phyloP scores from a whole-genome alignment of 176 grass and related monocot species.

The Hordeum marinum region DNA sequence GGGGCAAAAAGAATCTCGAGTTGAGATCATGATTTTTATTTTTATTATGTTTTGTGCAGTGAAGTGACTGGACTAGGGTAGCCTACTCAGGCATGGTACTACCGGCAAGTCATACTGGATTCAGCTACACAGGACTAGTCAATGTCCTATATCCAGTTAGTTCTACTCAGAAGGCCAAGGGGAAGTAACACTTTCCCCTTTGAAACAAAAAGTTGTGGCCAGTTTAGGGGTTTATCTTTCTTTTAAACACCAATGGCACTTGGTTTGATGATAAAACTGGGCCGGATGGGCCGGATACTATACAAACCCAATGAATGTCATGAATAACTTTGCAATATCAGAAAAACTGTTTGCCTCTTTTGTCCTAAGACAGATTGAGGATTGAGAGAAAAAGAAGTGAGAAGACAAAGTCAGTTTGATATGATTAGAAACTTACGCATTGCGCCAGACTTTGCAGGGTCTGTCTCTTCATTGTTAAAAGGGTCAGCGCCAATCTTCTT shows the following conservation, averaged over 20 bases:
- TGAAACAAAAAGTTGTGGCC: not conserved
- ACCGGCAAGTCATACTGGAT: too few relatives aligned
- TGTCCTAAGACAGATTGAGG: not conserved
- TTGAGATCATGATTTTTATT: too few relatives aligned
- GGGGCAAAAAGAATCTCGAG: too few relatives aligned
- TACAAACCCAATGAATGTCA: not conserved
- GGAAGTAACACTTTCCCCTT: not conserved
- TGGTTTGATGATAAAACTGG: not conserved
- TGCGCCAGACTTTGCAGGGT: slow-evolving; percentile 80
- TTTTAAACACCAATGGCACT: not conserved
- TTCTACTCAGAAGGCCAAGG: not conserved
- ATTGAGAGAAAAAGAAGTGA: not conserved
- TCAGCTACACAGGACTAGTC: not conserved
- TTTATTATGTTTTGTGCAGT: not conserved
- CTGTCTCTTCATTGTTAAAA: slow-evolving; percentile 70
- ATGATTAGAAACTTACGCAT: slow-evolving; percentile 58
- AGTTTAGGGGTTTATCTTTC: not conserved
- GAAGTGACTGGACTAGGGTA: too few relatives aligned
- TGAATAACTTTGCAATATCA: not conserved
- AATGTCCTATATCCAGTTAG: not conserved
- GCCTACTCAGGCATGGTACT: too few relatives aligned
- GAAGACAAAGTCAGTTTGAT: not conserved
- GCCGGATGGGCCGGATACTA: too few relatives aligned
- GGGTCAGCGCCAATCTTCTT: slow-evolving; percentile 60
- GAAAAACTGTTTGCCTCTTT: not conserved